Evolutionary conservation across 1,139 yeast species (phyloP), one percentile per base, ranked within the genome.

Genomic region (Sugiyamaella novakii): DNA sequence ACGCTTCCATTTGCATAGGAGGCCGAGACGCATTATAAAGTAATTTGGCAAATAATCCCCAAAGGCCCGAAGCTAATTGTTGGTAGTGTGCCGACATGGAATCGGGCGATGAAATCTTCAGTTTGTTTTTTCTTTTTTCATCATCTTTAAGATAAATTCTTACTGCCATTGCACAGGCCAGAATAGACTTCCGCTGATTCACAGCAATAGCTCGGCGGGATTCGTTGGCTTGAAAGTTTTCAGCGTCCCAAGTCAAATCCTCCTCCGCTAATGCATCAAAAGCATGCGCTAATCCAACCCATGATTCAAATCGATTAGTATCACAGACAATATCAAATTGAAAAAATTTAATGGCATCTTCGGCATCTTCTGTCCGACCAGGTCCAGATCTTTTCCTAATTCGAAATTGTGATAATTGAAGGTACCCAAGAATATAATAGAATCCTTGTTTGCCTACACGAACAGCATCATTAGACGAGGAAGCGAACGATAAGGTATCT

Each of bases 211-310:
- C 66, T 2, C 71, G 70, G 59, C 85, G 85, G 55, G 84, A 75
- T 6, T 85, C 94, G 0, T 75, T 66, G 0, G 78, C 74, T 30
- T 84, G 84, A 31, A 89, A 68, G 58, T 86, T 86, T 62, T 91
- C 97, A 0, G 96, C 84, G 0, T 92, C 85, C 95, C 96, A 88
- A 6, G 88, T 81, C 49, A 92, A 70, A 56, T 87, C 96, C 65
- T 88, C 96, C 56, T 91, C 98, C 0, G 85, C 95, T 33, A 87
- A 70, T 50, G 74, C 82, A 0, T 91, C 84, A 59, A 79, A 89
- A 0, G 94, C 83, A 63, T 84, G 92, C 0, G 95, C 96, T 15
- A 92, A 67, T 1, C 88, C 74, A 43, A 81, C 72, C 99, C 99
- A 94, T 12, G 88, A 80, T 65, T 92, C 98, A 44, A 84, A 76